phyloP scores from a whole-genome alignment of 495 filamentous ascomycete genomes.

The Amphirosellinia nigrospora region DNA sequence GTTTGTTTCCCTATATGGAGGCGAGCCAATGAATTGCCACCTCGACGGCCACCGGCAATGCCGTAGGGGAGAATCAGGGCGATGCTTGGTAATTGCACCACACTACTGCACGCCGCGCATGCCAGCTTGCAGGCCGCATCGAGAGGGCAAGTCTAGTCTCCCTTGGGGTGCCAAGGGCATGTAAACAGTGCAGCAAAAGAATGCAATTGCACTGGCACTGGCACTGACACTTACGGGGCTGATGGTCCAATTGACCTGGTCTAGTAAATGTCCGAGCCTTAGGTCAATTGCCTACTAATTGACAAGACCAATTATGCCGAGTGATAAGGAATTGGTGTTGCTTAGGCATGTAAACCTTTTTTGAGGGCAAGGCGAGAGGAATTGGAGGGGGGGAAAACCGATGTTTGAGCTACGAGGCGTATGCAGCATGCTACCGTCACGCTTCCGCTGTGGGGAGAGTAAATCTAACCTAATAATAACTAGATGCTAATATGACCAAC shows the following conservation, averaged over 20 bases:
- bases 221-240: too few species aligned
- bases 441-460: slow-evolving; percentile 4
- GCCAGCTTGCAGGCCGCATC: slow-evolving; percentile 8
- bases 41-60: not conserved
- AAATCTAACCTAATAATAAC: not conserved
- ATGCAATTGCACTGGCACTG: slow-evolving; percentile 10
- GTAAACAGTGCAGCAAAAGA: slow-evolving; percentile 2
- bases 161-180: not conserved
- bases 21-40: slow-evolving; percentile 5
- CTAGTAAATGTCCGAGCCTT: not conserved
- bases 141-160: not conserved
- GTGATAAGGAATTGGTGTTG: too few species aligned
- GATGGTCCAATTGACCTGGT: too few species aligned
- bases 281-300: not conserved
- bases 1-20: not conserved
- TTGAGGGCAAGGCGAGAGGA: too few species aligned
- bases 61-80: slow-evolving; percentile 9
- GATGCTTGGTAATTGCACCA: slow-evolving; percentile 13
- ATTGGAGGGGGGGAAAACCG: too few species aligned
- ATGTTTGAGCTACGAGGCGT: too few species aligned
- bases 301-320: not conserved
- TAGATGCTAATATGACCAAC: not conserved
- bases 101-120: slow-evolving; percentile 17
- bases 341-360: too few species aligned
- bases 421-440: not conserved